Base-by-base conservation (phyloP, 768 basidiomycete genomes). In the Guyanaporus albipodus region DNA sequence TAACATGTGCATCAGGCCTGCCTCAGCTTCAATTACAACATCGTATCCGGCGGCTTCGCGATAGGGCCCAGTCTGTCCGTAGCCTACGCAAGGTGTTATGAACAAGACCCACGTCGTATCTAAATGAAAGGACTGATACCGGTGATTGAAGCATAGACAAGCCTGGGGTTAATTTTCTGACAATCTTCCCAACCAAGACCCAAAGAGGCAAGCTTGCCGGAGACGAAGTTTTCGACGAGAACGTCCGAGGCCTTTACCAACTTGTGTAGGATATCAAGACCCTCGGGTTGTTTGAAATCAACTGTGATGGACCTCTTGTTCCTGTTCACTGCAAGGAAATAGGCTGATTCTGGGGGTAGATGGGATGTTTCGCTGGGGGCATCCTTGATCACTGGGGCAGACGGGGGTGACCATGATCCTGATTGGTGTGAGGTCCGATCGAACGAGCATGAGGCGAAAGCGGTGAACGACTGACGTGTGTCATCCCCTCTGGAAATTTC, bases 1-100 rank as follows among this genome's bases (percentile, higher is more conserved):
- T 51, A 34, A 90, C 86, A 93, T 93, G 65, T 93, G 90, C 91
- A 93, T 93, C 41, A 95, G 70, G 9, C 94, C 95, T 27, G 93
- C 91, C 66, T 95, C 92, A 3, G 82, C 92, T 62, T 92, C 87
- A 22, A 89, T 82, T 21, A 83, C 69, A 21, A 92, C 92, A 63
- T 92, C 91, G 65, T 94, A 95, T 12, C 93, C 93, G 15, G 93
- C 85, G 17, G 83, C 79, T 43, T 79, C 72, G 42, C 85, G 74
- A 57, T 84, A 96, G 8, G 94, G 94, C 2, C 94, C 94, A 0
- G 89, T 92, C 57, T 96, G 94, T 1, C 86, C 86, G 54, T 88
- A 88, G 14, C 85, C 87, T 83, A 49, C 17, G 37, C 42, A 37
- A 49, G 38, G 18, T 21, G 34, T 42, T 14, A 38, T 39, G 42